Evolutionary conservation across 2,329 filamentous ascomycete genomes (phyloP).

Genomic region (Fusarium illudens): DNA sequence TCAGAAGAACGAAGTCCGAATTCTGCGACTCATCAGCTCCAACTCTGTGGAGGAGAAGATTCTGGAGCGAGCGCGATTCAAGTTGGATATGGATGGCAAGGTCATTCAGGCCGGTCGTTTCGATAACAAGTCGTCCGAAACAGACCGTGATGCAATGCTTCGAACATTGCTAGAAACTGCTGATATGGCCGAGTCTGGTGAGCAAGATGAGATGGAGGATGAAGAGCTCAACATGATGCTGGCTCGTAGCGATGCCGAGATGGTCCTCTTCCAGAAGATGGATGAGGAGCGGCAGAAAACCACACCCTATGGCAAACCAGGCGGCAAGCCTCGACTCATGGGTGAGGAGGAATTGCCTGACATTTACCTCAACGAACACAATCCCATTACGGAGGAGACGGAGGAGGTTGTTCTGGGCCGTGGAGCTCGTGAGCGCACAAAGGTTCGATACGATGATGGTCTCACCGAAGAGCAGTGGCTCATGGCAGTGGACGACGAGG

Average conservation of each 20-base stretch:
- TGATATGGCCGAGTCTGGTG: conserved; percentile 71
- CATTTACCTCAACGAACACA: conserved; percentile 89
- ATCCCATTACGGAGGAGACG: conserved; percentile 79
- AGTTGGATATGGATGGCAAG: conserved; percentile 99
- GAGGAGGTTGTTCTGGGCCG: conserved; percentile 81
- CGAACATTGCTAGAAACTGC: conserved; percentile 90
- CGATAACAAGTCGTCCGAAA: conserved; percentile 98
- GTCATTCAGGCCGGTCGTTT: conserved; percentile 99
- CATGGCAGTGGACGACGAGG: conserved; percentile 95
- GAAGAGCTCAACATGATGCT: conserved; percentile 96
- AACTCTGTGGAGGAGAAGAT: conserved; percentile 99
- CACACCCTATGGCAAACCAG: conserved; percentile 74
- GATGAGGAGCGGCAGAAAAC: conserved; percentile 77
- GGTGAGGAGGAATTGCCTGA: conserved; percentile 89
- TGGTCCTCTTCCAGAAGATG: conserved; percentile 80
- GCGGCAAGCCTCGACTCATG: conserved; percentile 81
- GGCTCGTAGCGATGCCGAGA: conserved; percentile 84
- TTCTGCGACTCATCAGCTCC: conserved; percentile 92
- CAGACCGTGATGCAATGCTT: conserved; percentile 96
- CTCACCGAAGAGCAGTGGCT: conserved; percentile 99
- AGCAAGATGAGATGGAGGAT: conserved; percentile 98
- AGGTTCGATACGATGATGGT: conserved; percentile 95
- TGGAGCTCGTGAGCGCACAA: conserved; percentile 92
- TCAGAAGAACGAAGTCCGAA: conserved; percentile 99
- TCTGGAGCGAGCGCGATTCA: conserved; percentile 93